Conservation (phyloP, 2,329 filamentous ascomycete genomes). For the Aspergillus pseudoglaucus region DNA sequence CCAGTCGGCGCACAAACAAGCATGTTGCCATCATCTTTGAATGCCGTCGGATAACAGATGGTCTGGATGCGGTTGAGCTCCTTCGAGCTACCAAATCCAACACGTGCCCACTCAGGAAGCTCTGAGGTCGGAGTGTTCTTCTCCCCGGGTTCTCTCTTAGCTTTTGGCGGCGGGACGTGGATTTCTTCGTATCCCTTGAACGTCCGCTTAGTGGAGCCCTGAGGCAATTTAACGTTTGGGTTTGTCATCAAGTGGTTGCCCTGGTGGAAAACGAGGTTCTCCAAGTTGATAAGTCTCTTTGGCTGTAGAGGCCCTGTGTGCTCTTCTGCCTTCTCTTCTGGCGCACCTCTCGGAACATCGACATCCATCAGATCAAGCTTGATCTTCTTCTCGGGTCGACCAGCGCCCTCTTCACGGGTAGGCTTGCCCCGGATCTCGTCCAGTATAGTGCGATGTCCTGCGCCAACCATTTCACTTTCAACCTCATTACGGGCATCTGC, state of each 20-base stretch:
- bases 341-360: constrained; percentile 58
- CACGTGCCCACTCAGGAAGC: constrained; percentile 85
- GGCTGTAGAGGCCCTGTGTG: constrained; percentile 77
- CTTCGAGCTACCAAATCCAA: constrained; percentile 77
- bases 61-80: constrained; percentile 94
- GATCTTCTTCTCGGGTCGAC: constrained; percentile 69
- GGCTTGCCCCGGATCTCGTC: constrained; percentile 76
- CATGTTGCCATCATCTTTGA: constrained; percentile 93
- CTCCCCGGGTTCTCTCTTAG: constrained; percentile 73
- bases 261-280: constrained; percentile 94
- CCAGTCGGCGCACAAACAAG: constrained; percentile 95
- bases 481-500: constrained; percentile 65
- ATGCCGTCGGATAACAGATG: constrained; percentile 83
- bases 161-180: constrained; percentile 88
- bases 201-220: constrained; percentile 87
- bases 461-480: constrained; percentile 85
- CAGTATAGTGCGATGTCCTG: constrained; percentile 78
- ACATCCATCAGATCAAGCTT: constrained; percentile 83
- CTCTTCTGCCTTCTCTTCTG: constrained; percentile 42
- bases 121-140: constrained; percentile 75
- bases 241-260: constrained; percentile 99
- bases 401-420: constrained; percentile 48
- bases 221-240: constrained; percentile 83
- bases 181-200: constrained; percentile 99
- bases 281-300: constrained; percentile 80